phyloP scores from a whole-genome alignment of 1,284 basidiomycete genomes.

The Apiotrichum laibachii region DNA sequence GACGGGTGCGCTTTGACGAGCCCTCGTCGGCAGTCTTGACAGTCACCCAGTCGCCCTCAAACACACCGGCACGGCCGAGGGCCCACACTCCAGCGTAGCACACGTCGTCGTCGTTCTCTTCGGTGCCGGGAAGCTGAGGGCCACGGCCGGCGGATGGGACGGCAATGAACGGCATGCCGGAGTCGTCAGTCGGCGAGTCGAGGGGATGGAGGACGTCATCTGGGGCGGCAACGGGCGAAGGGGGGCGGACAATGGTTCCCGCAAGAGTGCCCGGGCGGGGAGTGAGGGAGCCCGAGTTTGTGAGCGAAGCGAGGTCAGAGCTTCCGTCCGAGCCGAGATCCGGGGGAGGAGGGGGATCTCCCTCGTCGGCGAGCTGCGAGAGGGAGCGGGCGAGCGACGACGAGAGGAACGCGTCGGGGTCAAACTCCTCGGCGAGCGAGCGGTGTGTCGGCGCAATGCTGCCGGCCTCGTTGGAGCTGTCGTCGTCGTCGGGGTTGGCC shows the following conservation, averaged over 20 bases:
- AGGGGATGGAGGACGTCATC: slow-evolving; percentile 22
- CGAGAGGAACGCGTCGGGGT: slow-evolving; percentile 32
- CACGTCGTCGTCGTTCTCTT: slow-evolving; percentile 22
- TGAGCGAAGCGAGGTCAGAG: slow-evolving; percentile 11
- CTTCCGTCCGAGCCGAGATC: slow-evolving; percentile 20
- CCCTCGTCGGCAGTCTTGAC: slow-evolving; percentile 23
- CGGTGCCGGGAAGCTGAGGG: slow-evolving; percentile 5
- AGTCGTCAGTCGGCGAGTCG: slow-evolving; percentile 16
- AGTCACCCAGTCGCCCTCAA: slow-evolving; percentile 85
- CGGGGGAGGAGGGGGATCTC: slow-evolving; percentile 14
- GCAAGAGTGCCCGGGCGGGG: slow-evolving; percentile 36
- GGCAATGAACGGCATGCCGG: slow-evolving; percentile 16
- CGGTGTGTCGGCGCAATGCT: slow-evolving; percentile 32
- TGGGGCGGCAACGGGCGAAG: slow-evolving; percentile 28
- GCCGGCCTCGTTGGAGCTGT: slow-evolving; percentile 15
- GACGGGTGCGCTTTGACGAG: slow-evolving; percentile 25
- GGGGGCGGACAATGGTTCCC: slow-evolving; percentile 9
- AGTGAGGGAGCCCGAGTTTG: slow-evolving; percentile 47
- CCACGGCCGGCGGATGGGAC: slow-evolving; percentile 4
- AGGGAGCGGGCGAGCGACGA: slow-evolving; percentile 20
- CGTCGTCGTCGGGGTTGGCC: slow-evolving; percentile 23
- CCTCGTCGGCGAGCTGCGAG: slow-evolving; percentile 32
- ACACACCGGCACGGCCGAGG: slow-evolving; percentile 68
- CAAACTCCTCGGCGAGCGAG: slow-evolving; percentile 36
- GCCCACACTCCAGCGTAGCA: slow-evolving; percentile 54